phyloP scores from a whole-genome alignment of 179 eudicot genomes.

The Silene vulgaris region DNA sequence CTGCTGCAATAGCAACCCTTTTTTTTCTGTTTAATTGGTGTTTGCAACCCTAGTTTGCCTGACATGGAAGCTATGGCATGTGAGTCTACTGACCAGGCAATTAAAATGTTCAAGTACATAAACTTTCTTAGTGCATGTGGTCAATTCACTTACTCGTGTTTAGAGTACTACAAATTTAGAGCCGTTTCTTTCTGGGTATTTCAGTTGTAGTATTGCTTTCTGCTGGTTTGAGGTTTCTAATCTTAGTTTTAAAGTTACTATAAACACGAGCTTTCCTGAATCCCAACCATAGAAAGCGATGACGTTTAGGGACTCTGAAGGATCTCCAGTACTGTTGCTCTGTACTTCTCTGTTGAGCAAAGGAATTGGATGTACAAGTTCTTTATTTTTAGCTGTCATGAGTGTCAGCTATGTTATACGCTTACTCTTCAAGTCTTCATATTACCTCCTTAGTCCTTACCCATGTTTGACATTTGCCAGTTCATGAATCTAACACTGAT shows the following conservation, averaged over 20 bases:
- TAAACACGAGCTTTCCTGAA: neutral
- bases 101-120: neutral
- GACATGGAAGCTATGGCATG: neutral
- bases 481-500: neutral
- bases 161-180: neutral
- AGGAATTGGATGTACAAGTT: neutral
- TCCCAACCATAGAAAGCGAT: constrained; percentile 1
- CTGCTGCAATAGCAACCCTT: neutral
- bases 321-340: neutral
- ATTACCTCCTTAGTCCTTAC: neutral
- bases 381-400: neutral
- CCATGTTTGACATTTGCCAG: neutral
- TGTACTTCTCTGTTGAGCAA: neutral
- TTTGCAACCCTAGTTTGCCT: neutral
- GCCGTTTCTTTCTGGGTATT: neutral
- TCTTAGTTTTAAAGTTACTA: neutral
- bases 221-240: neutral
- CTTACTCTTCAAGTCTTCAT: neutral
- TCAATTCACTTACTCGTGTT: neutral
- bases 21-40: neutral
- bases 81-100: neutral
- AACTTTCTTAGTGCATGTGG: neutral
- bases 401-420: neutral
- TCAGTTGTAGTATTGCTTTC: constrained; percentile 5
- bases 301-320: neutral